These are phyloP conservation scores for Thermothielavioides terrestris DNA, from an alignment of 495 filamentous ascomycete species.

Conservation along the genomic window DNA sequence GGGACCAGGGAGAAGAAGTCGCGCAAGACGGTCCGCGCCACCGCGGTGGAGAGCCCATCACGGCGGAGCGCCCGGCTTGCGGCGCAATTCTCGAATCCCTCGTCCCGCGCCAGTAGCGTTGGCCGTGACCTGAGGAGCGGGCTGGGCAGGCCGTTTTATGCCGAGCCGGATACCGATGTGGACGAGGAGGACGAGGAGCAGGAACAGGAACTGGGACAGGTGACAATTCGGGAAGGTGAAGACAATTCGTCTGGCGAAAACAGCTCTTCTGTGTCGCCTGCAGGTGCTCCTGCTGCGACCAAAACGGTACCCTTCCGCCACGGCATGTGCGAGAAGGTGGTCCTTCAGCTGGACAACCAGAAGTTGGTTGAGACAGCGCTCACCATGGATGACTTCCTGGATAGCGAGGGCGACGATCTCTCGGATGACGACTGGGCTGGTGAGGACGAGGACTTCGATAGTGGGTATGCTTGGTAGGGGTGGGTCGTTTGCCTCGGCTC, in stretches of 20 bases:
- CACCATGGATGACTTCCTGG: constrained; percentile 72
- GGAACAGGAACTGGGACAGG: neutral
- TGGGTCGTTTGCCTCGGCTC: neutral
- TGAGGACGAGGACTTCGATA: constrained; percentile 30
- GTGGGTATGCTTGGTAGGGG: constrained; percentile 22
- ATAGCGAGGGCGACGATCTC: constrained; percentile 52
- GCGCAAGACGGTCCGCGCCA: neutral
- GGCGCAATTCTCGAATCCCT: constrained; percentile 6
- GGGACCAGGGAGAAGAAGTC: neutral
- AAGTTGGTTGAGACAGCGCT: constrained; percentile 65
- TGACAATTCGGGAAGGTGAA: too few species aligned
- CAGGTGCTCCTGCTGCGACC: neutral
- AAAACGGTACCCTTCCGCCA: constrained; percentile 42
- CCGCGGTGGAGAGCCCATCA: neutral
- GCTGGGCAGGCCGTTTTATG: constrained; percentile 17
- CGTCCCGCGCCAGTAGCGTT: constrained; percentile 18
- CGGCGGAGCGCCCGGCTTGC: constrained; percentile 23
- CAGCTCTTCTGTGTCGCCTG: neutral
- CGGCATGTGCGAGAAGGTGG: constrained; percentile 73
- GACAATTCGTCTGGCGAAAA: neutral
- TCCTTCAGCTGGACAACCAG: constrained; percentile 73
- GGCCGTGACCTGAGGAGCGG: constrained; percentile 10
- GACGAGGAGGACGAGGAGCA: constrained; percentile 13
- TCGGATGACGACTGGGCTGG: constrained; percentile 69
- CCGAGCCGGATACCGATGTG: constrained; percentile 29